Evolutionary conservation across 108 stramenopile genomes (phyloP), one percentile per base, ranked within the genome.

Genomic region (Skeletonema grethae): DNA sequence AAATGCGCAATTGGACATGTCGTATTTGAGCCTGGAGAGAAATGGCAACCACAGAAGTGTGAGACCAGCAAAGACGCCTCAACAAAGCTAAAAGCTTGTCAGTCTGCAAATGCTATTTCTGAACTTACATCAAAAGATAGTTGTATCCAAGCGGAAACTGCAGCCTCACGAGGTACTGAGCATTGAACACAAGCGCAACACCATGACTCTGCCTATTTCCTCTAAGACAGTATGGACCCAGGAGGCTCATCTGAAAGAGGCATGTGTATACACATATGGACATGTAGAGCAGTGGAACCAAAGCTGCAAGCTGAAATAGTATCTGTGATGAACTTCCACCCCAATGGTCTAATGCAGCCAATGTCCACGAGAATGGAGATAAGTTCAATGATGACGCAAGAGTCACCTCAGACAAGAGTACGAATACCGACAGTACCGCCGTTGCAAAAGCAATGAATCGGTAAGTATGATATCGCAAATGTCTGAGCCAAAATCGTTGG

Each of bases 141-240:
- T 90, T 90, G 66, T 90, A 90, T 5, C 83, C 82, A 46, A 90
- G 66, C 1, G 87, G 74, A 71, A 88, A 90, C 63, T 90, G 89
- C 18, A 90, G 60, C 43, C 86, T 67, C 13, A 92, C 81, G 63
- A 95, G 77, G 65, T 92, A 95, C 48, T 89, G 86, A 20, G 91
- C 91, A 80, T 92, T 95, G 77, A 92, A 87, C 7, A 92, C 76
- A 43, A 92, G 73, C 32, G 91, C 85, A 24, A 84, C 74, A 5
- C 85, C 85, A 66, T 67, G 70, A 60, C 82, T 83, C 43, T 82
- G 78, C 43, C 72, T 62, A 60, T 65, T 70, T 6, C 82, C 79
- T 36, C 84, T 46, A 1, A 88, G 64, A 38, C 82, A 68, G 50
- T 83, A 85, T 29, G 80, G 84, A 0, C 84, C 84, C 57, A 88